Evolutionary conservation across 805 yeast species (phyloP).

Genomic region (Starmerella geochares): DNA sequence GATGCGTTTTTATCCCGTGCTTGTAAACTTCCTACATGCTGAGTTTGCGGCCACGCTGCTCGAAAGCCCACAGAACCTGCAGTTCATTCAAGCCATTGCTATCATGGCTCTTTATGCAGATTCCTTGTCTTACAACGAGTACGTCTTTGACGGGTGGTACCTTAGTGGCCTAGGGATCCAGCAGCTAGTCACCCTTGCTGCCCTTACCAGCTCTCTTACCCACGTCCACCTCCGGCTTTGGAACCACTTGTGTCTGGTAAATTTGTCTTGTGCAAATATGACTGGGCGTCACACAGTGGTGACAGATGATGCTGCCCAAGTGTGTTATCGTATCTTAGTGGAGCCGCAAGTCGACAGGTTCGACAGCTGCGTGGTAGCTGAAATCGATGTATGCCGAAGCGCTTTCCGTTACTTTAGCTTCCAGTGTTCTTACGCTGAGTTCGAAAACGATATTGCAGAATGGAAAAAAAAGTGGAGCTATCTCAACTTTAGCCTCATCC

Average conservation of each 20-base stretch:
- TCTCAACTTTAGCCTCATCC: constrained; percentile 58
- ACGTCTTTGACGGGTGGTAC: constrained; percentile 60
- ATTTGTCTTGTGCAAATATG: constrained; percentile 31
- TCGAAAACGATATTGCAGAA: constrained; percentile 40
- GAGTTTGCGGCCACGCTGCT: constrained; percentile 42
- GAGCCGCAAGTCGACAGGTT: constrained; percentile 57
- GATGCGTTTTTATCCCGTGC: constrained; percentile 36
- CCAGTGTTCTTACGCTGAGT: constrained; percentile 31
- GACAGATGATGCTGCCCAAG: constrained; percentile 49
- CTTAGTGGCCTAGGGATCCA: constrained; percentile 56
- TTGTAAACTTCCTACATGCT: constrained; percentile 40
- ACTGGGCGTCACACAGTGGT: constrained; percentile 51
- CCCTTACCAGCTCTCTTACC: constrained; percentile 53
- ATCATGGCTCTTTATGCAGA: constrained; percentile 55
- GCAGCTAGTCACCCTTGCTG: constrained; percentile 57
- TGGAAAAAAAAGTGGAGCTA: constrained; percentile 68
- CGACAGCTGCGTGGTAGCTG: constrained; percentile 76
- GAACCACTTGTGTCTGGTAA: constrained; percentile 62
- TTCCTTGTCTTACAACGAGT: constrained; percentile 43
- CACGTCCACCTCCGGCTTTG: constrained; percentile 54
- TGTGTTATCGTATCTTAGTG: constrained; percentile 49
- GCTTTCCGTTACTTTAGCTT: constrained; percentile 49
- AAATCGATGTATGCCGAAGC: constrained; percentile 50
- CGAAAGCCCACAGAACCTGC: constrained; percentile 41
- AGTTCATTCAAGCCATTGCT: constrained; percentile 59